Evolutionary conservation across 2,329 filamentous ascomycete species (phyloP), one percentile per base, ranked within the genome.

Genomic region (Cordyceps pruinosa): DNA sequence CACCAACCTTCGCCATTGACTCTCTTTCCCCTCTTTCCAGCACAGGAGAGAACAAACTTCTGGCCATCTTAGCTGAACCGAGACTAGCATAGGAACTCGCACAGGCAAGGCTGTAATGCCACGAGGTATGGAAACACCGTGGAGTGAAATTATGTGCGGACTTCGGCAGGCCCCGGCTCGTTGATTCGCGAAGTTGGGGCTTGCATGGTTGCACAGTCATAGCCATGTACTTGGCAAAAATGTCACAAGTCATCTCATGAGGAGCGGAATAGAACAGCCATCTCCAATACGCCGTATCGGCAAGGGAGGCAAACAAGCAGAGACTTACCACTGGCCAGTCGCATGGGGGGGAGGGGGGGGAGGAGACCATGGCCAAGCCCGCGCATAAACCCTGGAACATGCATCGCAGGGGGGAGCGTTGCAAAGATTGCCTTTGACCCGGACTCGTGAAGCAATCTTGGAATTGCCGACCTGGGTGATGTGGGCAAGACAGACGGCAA

Each of bases 81-180:
- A 56, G 45, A 34, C 45, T 48, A 56, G 50, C 50, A 53, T 53
- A 53, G 53, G 53, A 56, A 56, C 44, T 56, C 53, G 53, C 53
- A 56, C 35, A 21, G 19, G 45, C 53, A 56, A 48, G 53, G 53
- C 53, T 56, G 53, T 45, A 56, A 48, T 37, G 52, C 45, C 53
- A 56, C 53, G 53, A 56, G 53, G 44, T 17, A 47, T 25, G 34
- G 23, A 35, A 34, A 9, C 34, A 48, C 35, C 21, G 6, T 19
- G 26, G 9, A 19, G n/a, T 19, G 35, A 19, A 23, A 25, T 34
- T 49, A n/a, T 49, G 26, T 48, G 53, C 53, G 53, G 53, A 56
- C 53, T 56, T 56, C 53, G 52, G 53, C 53, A 56, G 25, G 44
- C 35, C 53, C 26, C 42, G 25, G 23, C 8, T 34, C 34, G 39